These are phyloP conservation scores for Pythium oligandrum DNA, from an alignment of 352 stramenopile species.

Conservation along the genomic window DNA sequence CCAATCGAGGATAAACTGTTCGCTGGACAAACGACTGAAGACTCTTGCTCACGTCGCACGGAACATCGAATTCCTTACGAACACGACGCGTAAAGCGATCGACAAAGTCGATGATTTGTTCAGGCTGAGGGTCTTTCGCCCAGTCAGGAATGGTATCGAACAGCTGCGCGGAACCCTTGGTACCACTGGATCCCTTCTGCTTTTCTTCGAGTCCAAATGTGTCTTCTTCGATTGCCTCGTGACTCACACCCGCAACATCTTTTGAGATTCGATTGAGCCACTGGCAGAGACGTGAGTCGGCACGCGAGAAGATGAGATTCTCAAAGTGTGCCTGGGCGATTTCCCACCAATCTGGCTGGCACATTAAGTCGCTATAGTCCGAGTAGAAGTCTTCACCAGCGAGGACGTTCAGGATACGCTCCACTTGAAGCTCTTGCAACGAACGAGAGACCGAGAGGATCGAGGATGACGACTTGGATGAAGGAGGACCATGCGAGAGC, in stretches of 20 bases:
- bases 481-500: constrained; percentile 1
- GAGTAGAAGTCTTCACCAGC: constrained; percentile 81
- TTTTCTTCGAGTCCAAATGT: constrained; percentile 14
- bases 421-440: constrained; percentile 63
- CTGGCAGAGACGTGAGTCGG: constrained; percentile 65
- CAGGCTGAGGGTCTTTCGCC: constrained; percentile 55
- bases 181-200: neutral
- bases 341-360: constrained; percentile 72
- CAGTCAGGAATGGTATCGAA: constrained; percentile 24
- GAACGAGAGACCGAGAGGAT: constrained; percentile 20
- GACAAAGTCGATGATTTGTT: constrained; percentile 78
- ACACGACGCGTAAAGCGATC: constrained; percentile 60
- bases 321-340: constrained; percentile 84
- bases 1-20: constrained; percentile 67
- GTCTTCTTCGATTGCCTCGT: constrained; percentile 43
- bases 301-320: constrained; percentile 72
- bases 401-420: constrained; percentile 71
- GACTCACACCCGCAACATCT: constrained; percentile 52
- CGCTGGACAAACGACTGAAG: constrained; percentile 73
- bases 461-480: constrained; percentile 16
- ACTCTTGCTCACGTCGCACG: constrained; percentile 72
- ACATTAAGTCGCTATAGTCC: constrained; percentile 80
- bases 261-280: constrained; percentile 60
- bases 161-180: neutral
- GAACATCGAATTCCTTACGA: constrained; percentile 70